phyloP scores from a whole-genome alignment of 176 grass and related monocot species.

The Triticum timopheevii region DNA sequence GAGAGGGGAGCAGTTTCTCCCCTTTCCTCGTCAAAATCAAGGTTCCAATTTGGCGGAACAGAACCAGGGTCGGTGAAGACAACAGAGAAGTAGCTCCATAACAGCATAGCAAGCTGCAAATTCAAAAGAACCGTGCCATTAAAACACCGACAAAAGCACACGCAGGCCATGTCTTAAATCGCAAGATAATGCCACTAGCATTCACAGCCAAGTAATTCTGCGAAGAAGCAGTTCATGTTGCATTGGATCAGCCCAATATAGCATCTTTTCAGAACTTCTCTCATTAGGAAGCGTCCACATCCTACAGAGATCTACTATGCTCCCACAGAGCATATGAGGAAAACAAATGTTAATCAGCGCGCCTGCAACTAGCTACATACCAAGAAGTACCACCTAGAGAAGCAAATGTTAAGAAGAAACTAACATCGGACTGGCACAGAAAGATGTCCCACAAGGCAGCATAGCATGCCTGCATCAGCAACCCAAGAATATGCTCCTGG shows the following conservation, averaged over 20 bases:
- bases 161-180: neutral
- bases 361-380: neutral
- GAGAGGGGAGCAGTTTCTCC: conserved; percentile 74
- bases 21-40: conserved; percentile 73
- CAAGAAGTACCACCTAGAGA: neutral
- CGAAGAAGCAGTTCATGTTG: neutral
- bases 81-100: conserved; percentile 94
- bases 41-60: conserved; percentile 85
- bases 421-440: neutral
- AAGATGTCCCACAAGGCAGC: neutral
- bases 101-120: conserved; percentile 80
- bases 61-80: conserved; percentile 82
- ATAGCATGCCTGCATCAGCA: neutral
- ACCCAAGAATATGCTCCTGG: neutral
- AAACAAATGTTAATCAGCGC: neutral
- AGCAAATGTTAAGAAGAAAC: neutral
- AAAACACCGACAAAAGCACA: neutral
- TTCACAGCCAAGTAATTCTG: neutral
- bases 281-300: neutral
- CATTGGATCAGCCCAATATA: neutral
- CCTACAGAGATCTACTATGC: neutral
- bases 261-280: neutral
- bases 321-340: neutral
- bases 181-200: neutral
- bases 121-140: neutral